Percentiles rank a stretch among this genome's conserved stretches.
Evolutionary conservation across 1,139 yeast genomes (phyloP).

Genomic region (Meyerozyma smithsonii): DNA sequence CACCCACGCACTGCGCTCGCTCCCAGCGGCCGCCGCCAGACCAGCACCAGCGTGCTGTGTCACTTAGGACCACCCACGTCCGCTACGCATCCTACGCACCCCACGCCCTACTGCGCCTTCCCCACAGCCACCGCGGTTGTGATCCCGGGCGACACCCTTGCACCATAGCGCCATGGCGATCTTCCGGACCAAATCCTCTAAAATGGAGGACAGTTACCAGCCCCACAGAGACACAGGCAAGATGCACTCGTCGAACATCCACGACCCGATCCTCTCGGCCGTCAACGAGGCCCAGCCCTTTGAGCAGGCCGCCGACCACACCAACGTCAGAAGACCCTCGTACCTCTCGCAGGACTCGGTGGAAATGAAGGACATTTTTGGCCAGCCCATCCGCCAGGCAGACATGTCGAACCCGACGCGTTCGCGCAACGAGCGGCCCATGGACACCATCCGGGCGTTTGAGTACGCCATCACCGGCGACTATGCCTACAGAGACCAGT

Average conservation of each 20-base stretch:
- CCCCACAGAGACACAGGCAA: constrained; percentile 40
- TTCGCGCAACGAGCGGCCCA: constrained; percentile 86
- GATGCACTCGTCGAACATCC: constrained; percentile 54
- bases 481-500: constrained; percentile 64
- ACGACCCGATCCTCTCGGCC: constrained; percentile 86
- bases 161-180: constrained; percentile 27
- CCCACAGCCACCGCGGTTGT: background rate
- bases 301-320: constrained; percentile 59
- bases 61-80: too few species aligned
- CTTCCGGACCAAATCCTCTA: constrained; percentile 32
- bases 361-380: constrained; percentile 75
- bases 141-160: background rate
- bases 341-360: constrained; percentile 22
- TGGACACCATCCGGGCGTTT: constrained; percentile 89
- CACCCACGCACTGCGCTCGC: too few species aligned
- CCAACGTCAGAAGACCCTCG: constrained; percentile 18
- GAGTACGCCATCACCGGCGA: constrained; percentile 94
- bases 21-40: too few species aligned
- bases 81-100: too few species aligned
- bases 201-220: constrained; percentile 16
- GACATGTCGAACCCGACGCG: constrained; percentile 93
- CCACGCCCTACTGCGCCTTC: background rate
- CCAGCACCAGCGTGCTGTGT: too few species aligned
- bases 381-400: constrained; percentile 65
- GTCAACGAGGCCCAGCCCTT: constrained; percentile 95